Evolutionary conservation across 179 eudicot genomes (phyloP), one percentile per base, ranked within the genome.

Genomic region (Heliamphora pulchella): DNA sequence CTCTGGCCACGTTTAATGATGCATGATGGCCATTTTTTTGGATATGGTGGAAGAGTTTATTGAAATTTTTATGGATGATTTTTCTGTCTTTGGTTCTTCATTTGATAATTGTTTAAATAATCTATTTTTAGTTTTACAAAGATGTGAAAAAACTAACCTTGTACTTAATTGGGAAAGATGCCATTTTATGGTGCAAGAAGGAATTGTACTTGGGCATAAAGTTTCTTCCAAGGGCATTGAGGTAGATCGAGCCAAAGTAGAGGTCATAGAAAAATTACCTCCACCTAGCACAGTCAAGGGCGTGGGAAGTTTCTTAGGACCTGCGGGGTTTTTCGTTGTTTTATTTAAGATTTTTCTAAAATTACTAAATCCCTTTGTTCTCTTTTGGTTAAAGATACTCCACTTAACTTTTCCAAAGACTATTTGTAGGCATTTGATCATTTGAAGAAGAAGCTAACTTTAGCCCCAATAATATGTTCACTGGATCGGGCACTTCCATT

Each of bases 41-140:
- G 76, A 76, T 20, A n/a, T 47, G 15, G 58, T 66, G 1, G 79
- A 68, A 5, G 17, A 59, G 17, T 41, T 48, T 6, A 69, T 81
- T 1, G 63, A 81, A 47, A 44, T 81, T 0, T 81, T 81, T 43
- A 77, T 77, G 53, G 80, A 80, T 50, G 82, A 80, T 14, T 65
- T 67, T 17, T 4, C 51, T 14, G 48, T 78, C 59, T 63, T 11
- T n/a, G 79, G 54, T 2, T 43, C 18, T 61, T 58, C 67, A 44
- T 76, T 76, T 44, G 71, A 63, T 63, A 3, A 62, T 2, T 74
- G 74, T 41, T 54, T 74, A n/a, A n/a, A n/a, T n/a, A n/a, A n/a
- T 65, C 3, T 65, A 2, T 8, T 1, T 31, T 65, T 65, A 5
- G 10, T 6, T 5, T 2, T 1, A 22, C 7, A 3, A 22, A 22